A percentile compares a stretch with the other conserved stretches of the same genome.
Evolutionary conservation across 352 stramenopile species (phyloP).

Genomic region (Globisporangium uncinulatum): DNA sequence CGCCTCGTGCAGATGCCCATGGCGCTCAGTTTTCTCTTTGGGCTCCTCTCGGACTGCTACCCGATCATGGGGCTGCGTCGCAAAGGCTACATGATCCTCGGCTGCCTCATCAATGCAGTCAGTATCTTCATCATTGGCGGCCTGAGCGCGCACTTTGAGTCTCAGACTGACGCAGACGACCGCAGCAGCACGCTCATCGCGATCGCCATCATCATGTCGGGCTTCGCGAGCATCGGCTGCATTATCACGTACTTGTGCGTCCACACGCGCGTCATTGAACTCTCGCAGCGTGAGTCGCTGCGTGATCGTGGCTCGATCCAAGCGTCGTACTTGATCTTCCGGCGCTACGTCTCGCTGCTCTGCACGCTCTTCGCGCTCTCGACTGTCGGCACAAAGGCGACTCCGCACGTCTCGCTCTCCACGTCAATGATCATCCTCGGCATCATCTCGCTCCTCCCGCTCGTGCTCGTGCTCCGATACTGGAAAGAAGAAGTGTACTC

Average conservation of each 20-base stretch:
- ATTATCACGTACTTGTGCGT: constrained; percentile 40
- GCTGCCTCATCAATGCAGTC: constrained; percentile 58
- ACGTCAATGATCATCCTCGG: constrained; percentile 25
- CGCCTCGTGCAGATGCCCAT: constrained; percentile 81
- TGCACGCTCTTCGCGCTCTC: constrained; percentile 5
- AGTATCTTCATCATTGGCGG: constrained; percentile 49
- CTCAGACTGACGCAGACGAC: constrained; percentile 7
- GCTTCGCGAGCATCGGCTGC: constrained; percentile 25
- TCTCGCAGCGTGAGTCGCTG: constrained; percentile 29
- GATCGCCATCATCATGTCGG: constrained; percentile 22
- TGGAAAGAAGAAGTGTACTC: constrained; percentile 34
- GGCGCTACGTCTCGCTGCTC: constrained; percentile 18
- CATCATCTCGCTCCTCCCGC: constrained; percentile 20
- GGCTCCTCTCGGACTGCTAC: constrained; percentile 87
- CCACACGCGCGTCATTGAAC: too few relatives aligned
- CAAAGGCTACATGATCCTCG: constrained; percentile 90
- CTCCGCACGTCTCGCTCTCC: constrained; percentile 18
- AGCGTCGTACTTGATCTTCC: constrained; percentile 34
- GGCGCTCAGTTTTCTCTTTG: constrained; percentile 86
- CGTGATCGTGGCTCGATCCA: constrained; percentile 25
- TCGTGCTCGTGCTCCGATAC: constrained; percentile 25
- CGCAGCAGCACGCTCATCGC: constrained; percentile 14
- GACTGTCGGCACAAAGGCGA: constrained; percentile 3
- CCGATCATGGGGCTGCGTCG: constrained; percentile 86
- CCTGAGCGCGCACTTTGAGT: constrained; percentile 44